phyloP scores from a whole-genome alignment of 78 protist genomes.

The Planoprotostelium fungivorum region DNA sequence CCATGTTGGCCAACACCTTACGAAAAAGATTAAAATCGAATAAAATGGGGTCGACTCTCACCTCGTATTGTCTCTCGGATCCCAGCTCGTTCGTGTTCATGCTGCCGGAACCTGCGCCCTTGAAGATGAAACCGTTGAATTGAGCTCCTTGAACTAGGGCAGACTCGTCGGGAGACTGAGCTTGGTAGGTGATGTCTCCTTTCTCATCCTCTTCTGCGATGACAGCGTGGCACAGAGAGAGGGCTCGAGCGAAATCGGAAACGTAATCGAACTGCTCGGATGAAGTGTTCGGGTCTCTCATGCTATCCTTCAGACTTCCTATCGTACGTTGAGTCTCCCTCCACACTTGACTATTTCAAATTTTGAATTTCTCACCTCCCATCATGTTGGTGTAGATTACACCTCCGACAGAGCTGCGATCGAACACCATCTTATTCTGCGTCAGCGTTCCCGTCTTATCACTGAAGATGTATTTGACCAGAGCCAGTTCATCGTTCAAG shows the following conservation, averaged over 20 bases:
- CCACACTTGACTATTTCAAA: neutral
- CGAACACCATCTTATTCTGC: slow-evolving; percentile 85
- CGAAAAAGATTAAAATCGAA: too few species aligned
- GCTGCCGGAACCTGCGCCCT: slow-evolving; percentile 29
- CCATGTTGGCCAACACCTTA: slow-evolving; percentile 34
- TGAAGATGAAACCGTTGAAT: slow-evolving; percentile 60
- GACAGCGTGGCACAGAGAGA: slow-evolving; percentile 46
- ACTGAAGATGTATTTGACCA: slow-evolving; percentile 73
- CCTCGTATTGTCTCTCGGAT: slow-evolving; percentile 20
- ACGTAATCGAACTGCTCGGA: too few species aligned
- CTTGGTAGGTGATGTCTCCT: slow-evolving; percentile 43
- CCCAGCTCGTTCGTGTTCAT: slow-evolving; percentile 29
- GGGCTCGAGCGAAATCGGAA: slow-evolving; percentile 27
- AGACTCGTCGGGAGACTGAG: slow-evolving; percentile 80
- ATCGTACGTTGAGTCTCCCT: too few species aligned
- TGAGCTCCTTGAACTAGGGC: slow-evolving; percentile 76
- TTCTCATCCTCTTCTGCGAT: slow-evolving; percentile 33
- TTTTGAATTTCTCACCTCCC: neutral
- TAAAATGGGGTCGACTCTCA: neutral
- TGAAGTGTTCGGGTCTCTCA: neutral
- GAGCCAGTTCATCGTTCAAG: slow-evolving; percentile 86
- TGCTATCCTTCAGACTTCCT: neutral
- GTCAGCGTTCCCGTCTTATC: slow-evolving; percentile 99
- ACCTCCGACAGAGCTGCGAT: slow-evolving; percentile 64
- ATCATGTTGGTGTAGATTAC: slow-evolving; percentile 6